These are phyloP conservation scores for Fonsecaea erecta DNA, from an alignment of 2,329 filamentous ascomycete genomes.

Conservation along the genomic window DNA sequence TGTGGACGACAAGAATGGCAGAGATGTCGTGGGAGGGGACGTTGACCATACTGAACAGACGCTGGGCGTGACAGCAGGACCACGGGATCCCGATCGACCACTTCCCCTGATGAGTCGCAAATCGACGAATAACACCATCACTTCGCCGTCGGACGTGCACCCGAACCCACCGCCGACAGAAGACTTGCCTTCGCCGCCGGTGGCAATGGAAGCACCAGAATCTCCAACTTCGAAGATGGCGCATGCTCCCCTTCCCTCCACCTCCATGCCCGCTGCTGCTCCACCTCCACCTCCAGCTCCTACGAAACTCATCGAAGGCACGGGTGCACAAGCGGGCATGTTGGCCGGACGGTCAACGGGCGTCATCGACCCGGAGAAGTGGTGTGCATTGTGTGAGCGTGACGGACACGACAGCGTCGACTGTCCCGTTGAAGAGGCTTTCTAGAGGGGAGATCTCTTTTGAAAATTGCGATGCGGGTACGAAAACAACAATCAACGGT, in stretches of 20 bases:
- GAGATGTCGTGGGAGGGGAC: neutral
- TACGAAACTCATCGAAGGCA: slow-evolving; percentile 46
- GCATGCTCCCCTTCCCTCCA: slow-evolving; percentile 21
- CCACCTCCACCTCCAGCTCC: slow-evolving; percentile 25
- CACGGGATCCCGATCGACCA: slow-evolving; percentile 26
- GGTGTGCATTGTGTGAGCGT: slow-evolving; percentile 95
- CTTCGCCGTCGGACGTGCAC: neutral
- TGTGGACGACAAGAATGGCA: neutral
- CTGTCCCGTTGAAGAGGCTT: slow-evolving; percentile 81
- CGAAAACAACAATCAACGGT: neutral
- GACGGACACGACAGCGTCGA: slow-evolving; percentile 97
- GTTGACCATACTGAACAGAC: neutral
- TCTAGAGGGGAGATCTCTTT: slow-evolving; percentile 23
- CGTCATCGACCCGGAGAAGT: slow-evolving; percentile 81
- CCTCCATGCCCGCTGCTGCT: slow-evolving; percentile 23
- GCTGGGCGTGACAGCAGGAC: neutral
- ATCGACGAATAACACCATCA: slow-evolving; percentile 19
- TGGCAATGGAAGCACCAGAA: neutral
- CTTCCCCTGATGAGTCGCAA: slow-evolving; percentile 34
- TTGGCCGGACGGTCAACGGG: slow-evolving; percentile 79
- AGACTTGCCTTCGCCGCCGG: slow-evolving; percentile 16
- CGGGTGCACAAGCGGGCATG: slow-evolving; percentile 55
- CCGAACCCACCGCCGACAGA: slow-evolving; percentile 13
- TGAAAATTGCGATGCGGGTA: neutral
- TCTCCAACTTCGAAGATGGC: neutral